Evolutionary conservation across 768 basidiomycete species (phyloP), one percentile per base, ranked within the genome.

Genomic region (Panus rudis): DNA sequence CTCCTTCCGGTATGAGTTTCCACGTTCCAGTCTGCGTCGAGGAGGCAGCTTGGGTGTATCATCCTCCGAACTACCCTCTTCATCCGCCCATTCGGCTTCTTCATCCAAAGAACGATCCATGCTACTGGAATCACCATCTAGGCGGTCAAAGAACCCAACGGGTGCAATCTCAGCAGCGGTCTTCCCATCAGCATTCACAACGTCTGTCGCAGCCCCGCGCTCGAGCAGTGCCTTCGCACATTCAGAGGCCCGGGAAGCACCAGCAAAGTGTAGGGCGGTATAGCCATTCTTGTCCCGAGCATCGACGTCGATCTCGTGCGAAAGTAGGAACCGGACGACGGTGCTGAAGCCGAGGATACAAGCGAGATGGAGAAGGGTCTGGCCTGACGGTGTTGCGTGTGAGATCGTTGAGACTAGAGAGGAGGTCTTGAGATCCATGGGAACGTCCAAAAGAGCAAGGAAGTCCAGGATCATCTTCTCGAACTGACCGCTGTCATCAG

Each of bases 331-430:
- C 34, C 67, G 56, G 14, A 81, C 74, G 24, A 98, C 73, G 4
- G 76, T 66, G 7, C 76, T 65, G 61, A 89, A 88, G 23, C 82
- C 82, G 43, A 92, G 76, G 57, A 90, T 81, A 4, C 80, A 71
- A 2, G 92, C 84, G 33, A 97, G 69, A 60, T 99, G 94, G 10
- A 98, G 77, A 4, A 99, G 65, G 0, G 91, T 93, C 56, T 97
- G 93, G 20, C 87, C 85, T 41, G 72, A 75, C 42, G 74, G 55
- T 35, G 84, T 87, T 31, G 75, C 57, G 54, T 84, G 76, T 10
- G 86, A 92, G 48, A 96, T 68, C 4, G 84, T 83, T 6, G 69
- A 60, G 4, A 63, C 57, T 17, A 70, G 66, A 1, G 79, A 61
- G 25, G 76, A 55, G 16, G 39, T 69, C 49, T 71, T 63, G 57